Evolutionary conservation across 495 filamentous ascomycete species (phyloP).

Genomic region (Penicillium turbatum): DNA sequence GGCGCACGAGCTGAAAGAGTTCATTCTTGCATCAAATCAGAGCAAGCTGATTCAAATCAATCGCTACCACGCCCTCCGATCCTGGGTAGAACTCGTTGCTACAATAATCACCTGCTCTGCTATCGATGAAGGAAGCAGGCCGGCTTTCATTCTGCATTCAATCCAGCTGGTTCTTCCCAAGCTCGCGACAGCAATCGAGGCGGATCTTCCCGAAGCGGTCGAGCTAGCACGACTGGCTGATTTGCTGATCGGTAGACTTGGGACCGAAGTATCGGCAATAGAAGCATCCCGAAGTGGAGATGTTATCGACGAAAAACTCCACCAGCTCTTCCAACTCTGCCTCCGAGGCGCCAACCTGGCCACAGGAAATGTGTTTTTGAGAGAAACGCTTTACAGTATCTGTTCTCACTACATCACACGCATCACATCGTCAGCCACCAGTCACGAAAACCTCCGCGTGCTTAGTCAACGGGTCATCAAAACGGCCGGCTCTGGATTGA

Average conservation of each 20-base stretch:
- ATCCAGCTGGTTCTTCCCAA: constrained; percentile 83
- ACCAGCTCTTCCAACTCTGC: constrained; percentile 82
- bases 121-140: constrained; percentile 61
- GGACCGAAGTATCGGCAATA: constrained; percentile 47
- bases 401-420: constrained; percentile 78
- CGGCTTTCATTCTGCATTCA: constrained; percentile 74
- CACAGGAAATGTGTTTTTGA: constrained; percentile 61
- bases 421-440: constrained; percentile 49
- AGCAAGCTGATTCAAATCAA: constrained; percentile 53
- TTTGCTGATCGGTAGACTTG: constrained; percentile 67
- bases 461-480: constrained; percentile 74
- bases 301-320: constrained; percentile 80
- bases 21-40: constrained; percentile 67
- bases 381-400: constrained; percentile 82
- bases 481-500: constrained; percentile 66
- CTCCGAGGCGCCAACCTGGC: constrained; percentile 70
- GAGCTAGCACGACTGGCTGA: constrained; percentile 75
- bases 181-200: constrained; percentile 65
- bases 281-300: constrained; percentile 54
- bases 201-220: constrained; percentile 59
- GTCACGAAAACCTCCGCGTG: constrained; percentile 42
- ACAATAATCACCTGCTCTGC: constrained; percentile 75
- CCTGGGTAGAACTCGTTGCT: constrained; percentile 78
- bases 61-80: constrained; percentile 59
- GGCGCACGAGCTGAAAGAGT: constrained; percentile 51